phyloP scores from a whole-genome alignment of 2,329 filamentous ascomycete genomes.

The Tolypocladium guangdongense region DNA sequence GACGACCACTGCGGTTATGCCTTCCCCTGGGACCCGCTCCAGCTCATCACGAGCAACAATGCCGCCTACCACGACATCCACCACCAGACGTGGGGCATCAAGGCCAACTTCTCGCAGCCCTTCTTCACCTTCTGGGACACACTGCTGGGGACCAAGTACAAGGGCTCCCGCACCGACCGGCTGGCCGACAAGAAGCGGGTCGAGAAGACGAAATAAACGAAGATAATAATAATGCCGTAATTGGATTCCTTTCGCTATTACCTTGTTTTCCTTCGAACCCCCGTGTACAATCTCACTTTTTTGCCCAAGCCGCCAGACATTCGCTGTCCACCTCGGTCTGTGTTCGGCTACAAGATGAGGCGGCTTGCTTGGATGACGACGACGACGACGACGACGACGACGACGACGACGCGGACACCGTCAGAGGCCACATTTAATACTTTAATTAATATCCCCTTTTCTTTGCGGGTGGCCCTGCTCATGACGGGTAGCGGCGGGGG shows the following conservation, averaged over 20 bases:
- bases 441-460: background rate
- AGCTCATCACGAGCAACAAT: constrained; percentile 88
- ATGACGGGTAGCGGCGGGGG: background rate
- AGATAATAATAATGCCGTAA: background rate
- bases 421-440: background rate
- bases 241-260: background rate
- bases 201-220: constrained; percentile 12
- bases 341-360: background rate
- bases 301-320: background rate
- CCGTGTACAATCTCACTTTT: background rate
- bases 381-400: background rate
- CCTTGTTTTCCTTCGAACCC: background rate
- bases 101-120: constrained; percentile 83
- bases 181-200: constrained; percentile 27
- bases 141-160: constrained; percentile 72
- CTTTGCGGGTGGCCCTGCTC: background rate
- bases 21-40: constrained; percentile 91
- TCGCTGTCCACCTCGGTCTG: background rate
- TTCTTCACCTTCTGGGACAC: constrained; percentile 96
- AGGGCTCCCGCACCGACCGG: constrained; percentile 41
- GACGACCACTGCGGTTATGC: constrained; percentile 95
- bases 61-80: constrained; percentile 96
- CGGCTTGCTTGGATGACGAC: background rate
- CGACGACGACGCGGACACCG: background rate
- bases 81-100: constrained; percentile 98